phyloP scores from a whole-genome alignment of 805 yeast species.

The Lipomyces chichibuensis region DNA sequence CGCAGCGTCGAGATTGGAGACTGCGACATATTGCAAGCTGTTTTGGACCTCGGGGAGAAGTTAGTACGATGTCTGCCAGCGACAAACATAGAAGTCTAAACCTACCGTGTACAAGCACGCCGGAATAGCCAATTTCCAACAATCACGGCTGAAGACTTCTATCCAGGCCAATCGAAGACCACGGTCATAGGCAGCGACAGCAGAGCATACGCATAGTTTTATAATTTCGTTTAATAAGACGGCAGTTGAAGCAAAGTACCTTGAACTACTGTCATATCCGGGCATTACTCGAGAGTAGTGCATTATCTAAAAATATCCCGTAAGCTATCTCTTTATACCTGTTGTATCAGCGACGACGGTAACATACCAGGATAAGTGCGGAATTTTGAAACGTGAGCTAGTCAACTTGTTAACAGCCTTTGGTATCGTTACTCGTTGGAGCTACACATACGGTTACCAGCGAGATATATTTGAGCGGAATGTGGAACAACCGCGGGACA shows the following conservation, averaged over 20 bases:
- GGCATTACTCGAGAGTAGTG: conserved; percentile 50
- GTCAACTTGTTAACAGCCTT: not conserved
- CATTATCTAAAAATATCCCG: conserved; percentile 39
- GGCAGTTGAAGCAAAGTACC: conserved; percentile 49
- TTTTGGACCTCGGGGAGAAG: conserved; percentile 36
- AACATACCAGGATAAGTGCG: conserved; percentile 45
- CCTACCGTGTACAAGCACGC: conserved; percentile 47
- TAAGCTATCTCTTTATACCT: not conserved
- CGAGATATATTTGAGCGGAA: conserved; percentile 44
- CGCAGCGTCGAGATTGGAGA: conserved; percentile 49
- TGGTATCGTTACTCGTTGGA: not conserved
- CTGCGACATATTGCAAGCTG: conserved; percentile 49
- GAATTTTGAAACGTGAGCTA: conserved; percentile 48
- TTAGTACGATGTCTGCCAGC: not conserved
- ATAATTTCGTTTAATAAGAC: conserved; percentile 48
- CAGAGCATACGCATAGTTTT: conserved; percentile 44
- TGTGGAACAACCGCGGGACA: conserved; percentile 28
- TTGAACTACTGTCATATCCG: conserved; percentile 39
- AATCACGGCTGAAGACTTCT: conserved; percentile 46
- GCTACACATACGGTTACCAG: conserved; percentile 41
- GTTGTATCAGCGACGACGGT: not conserved
- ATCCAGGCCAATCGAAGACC: conserved; percentile 28
- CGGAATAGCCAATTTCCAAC: conserved; percentile 49
- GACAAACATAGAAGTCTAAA: not conserved
- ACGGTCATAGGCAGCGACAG: conserved; percentile 35